Base-by-base conservation (phyloP, 495 filamentous ascomycete genomes). In the Rhizodiscina lignyota region DNA sequence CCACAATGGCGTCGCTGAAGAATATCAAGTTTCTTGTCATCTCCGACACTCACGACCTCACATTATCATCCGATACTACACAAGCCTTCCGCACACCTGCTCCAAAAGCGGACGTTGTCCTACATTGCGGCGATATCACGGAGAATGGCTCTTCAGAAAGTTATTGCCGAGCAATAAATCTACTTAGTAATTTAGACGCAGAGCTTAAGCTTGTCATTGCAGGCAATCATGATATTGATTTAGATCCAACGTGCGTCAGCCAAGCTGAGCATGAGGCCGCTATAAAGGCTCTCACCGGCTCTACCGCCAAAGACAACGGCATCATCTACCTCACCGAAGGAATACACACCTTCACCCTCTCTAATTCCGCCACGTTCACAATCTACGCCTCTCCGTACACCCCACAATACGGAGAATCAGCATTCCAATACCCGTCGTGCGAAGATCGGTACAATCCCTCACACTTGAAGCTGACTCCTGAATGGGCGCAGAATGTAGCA, bases 51-150 rank as follows among this genome's bases (percentile, higher is more conserved):
- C n/a, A n/a, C n/a, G n/a, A n/a, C n/a, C n/a, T n/a, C n/a, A n/a
- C n/a, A n/a, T n/a, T n/a, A n/a, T n/a, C n/a, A n/a, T n/a, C n/a
- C n/a, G n/a, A n/a, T n/a, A n/a, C n/a, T n/a, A n/a, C n/a, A n/a
- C n/a, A n/a, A n/a, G n/a, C n/a, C n/a, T n/a, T n/a, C n/a, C n/a
- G n/a, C n/a, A n/a, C n/a, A n/a, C n/a, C n/a, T n/a, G n/a, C n/a
- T n/a, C n/a, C 44, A 2, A 30, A 40, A 28, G 32, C 21, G 24
- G 41, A 48, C 37, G 44, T 48, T 4, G 12, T 44, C 35, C 30
- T 48, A 4, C 41, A 48, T 16, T 44, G 44, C 21, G 41, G 44
- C n/a, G 44, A 48, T 21, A 13, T 48, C 13, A 48, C 44, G 12
- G 37, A 44, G 21, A 37, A 41, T 32, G 41, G 41, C n/a, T 37